Evolutionary conservation across 2,329 filamentous ascomycete species (phyloP).

Genomic region (Cladosporium sp.): DNA sequence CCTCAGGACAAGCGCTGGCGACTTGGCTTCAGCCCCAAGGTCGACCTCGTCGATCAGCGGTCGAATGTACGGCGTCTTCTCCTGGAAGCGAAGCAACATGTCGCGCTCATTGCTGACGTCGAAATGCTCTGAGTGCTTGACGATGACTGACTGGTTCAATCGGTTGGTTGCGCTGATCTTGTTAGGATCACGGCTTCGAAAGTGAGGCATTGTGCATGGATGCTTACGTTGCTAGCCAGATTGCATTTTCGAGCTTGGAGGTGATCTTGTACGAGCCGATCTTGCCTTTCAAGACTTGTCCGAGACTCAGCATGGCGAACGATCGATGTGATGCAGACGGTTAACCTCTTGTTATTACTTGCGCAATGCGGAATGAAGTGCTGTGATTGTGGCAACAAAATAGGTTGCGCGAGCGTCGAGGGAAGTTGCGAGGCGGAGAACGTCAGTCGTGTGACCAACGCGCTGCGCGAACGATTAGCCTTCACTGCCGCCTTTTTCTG

Average conservation of each 20-base stretch:
- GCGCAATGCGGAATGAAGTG: too few species aligned
- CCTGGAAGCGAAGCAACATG: constrained; percentile 7
- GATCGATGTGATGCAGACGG: too few species aligned
- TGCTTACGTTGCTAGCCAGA: constrained; percentile 10
- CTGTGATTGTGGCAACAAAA: too few species aligned
- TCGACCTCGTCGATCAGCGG: constrained; percentile 11
- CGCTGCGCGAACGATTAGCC: too few species aligned
- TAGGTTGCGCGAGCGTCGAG: too few species aligned
- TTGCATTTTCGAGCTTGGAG: background rate
- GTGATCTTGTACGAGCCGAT: constrained; percentile 1
- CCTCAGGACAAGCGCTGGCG: constrained; percentile 1
- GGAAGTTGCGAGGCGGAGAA: too few species aligned
- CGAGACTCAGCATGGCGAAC: background rate
- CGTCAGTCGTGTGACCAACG: too few species aligned
- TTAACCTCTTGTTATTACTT: too few species aligned
- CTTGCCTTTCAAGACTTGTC: constrained; percentile 9
- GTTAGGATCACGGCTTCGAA: too few species aligned
- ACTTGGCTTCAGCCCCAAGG: background rate
- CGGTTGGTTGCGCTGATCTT: background rate
- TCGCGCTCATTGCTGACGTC: constrained; percentile 8
- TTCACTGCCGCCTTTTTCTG: too few species aligned
- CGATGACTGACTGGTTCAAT: constrained; percentile 6
- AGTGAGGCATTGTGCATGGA: background rate
- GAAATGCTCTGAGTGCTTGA: constrained; percentile 8
- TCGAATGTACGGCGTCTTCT: constrained; percentile 5